phyloP scores from a whole-genome alignment of 768 basidiomycete genomes.

The Mrakia blollopis region DNA sequence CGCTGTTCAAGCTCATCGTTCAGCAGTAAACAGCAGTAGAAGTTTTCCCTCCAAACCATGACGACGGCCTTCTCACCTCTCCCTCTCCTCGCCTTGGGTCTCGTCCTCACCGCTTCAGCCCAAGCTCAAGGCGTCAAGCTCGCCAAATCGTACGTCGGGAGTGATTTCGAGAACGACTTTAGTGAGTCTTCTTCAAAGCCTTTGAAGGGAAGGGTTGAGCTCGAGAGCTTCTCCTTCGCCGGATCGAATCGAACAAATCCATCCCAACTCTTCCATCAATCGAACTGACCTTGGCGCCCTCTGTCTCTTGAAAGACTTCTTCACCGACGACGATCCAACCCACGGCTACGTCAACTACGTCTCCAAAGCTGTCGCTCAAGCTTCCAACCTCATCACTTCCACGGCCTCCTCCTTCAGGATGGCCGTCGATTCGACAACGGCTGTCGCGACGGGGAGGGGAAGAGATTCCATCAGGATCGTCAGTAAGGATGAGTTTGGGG shows the following conservation, averaged over 20 bases:
- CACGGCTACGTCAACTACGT: conserved; percentile 39
- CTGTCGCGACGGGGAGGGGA: conserved; percentile 38
- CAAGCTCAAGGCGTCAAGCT: conserved; percentile 28
- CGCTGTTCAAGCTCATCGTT: not conserved
- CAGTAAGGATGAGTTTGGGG: conserved; percentile 41
- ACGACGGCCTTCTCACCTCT: not conserved
- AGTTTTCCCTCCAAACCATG: not conserved
- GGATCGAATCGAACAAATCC: not conserved
- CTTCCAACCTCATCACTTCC: conserved; percentile 34
- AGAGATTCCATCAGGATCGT: conserved; percentile 41
- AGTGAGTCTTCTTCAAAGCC: conserved; percentile 30
- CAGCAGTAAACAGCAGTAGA: not conserved
- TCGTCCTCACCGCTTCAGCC: not conserved
- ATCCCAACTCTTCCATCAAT: too few species aligned
- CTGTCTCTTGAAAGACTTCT: conserved; percentile 38
- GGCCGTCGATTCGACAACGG: conserved; percentile 38
- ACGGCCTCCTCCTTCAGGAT: conserved; percentile 38
- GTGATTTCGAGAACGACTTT: conserved; percentile 39
- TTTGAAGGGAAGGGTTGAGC: not conserved
- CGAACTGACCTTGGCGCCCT: not conserved
- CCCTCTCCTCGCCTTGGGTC: not conserved
- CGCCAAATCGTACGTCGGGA: conserved; percentile 40
- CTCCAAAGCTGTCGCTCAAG: conserved; percentile 35
- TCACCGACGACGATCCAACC: conserved; percentile 42
- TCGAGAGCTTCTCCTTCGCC: too few species aligned